A percentile compares a stretch with the other conserved stretches of the same genome.
Evolutionary conservation across 2,329 filamentous ascomycete species (phyloP).

Genomic region (Hymenoscyphus salicellus): DNA sequence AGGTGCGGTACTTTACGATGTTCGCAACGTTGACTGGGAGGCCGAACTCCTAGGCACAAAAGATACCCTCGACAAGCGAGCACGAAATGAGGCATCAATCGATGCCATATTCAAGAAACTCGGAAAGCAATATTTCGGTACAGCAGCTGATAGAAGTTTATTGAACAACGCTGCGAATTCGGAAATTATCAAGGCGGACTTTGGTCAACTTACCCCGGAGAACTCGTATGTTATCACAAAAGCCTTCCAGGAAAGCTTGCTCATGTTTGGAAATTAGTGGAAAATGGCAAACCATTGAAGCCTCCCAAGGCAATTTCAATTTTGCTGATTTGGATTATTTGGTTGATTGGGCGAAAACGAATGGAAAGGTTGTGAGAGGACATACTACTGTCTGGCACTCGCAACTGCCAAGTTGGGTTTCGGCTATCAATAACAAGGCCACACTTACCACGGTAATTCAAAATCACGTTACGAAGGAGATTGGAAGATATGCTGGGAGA

Average conservation of each 20-base stretch:
- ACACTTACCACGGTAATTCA: conserved; percentile 54
- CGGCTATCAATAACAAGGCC: conserved; percentile 48
- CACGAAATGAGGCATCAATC: conserved; percentile 40
- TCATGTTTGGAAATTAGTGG: conserved; percentile 4
- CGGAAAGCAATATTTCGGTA: conserved; percentile 64
- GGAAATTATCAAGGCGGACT: conserved; percentile 53
- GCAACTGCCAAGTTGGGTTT: conserved; percentile 57
- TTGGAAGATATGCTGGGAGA: conserved; percentile 60
- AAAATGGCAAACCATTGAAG: conserved; percentile 16
- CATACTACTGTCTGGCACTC: conserved; percentile 66
- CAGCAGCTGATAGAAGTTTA: conserved; percentile 50
- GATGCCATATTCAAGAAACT: conserved; percentile 55
- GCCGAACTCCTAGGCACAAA: conserved; percentile 17
- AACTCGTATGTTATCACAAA: conserved; percentile 44
- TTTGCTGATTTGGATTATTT: conserved; percentile 13
- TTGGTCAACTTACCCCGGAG: conserved; percentile 63
- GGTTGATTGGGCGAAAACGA: conserved; percentile 41
- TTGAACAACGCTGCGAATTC: conserved; percentile 48
- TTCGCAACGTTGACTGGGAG: conserved; percentile 21
- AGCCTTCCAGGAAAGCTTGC: too few species aligned
- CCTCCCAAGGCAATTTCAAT: conserved; percentile 32
- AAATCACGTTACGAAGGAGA: conserved; percentile 56
- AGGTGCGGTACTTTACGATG: background rate
- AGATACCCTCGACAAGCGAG: conserved; percentile 7
- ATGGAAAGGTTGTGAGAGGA: conserved; percentile 58